Evolutionary conservation across 257 asterid genomes (phyloP).

Genomic region (Solanum virginianum): DNA sequence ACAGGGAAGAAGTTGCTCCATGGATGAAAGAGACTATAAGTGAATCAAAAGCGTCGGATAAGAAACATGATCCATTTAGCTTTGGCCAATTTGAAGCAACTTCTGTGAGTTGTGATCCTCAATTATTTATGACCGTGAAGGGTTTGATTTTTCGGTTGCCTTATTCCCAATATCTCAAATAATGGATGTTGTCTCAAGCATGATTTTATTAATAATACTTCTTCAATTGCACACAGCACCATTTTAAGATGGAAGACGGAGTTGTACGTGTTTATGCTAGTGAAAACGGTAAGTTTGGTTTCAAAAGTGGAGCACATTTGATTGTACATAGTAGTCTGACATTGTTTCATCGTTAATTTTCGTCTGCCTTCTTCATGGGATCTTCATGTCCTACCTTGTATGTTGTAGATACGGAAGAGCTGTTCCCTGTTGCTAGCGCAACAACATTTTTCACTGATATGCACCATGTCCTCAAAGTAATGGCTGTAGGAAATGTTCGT

Average conservation of each 20-base stretch:
- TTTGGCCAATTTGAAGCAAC: conserved; percentile 67
- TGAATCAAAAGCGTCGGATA: conserved; percentile 21
- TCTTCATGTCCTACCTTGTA: neutral
- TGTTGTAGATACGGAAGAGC: conserved; percentile 55
- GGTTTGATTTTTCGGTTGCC: neutral
- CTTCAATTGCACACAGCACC: conserved; percentile 40
- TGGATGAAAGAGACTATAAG: conserved; percentile 35
- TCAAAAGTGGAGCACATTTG: neutral
- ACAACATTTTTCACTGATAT: conserved; percentile 81
- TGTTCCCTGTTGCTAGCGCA: conserved; percentile 73
- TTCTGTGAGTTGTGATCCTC: conserved; percentile 43
- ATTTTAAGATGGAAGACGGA: conserved; percentile 82
- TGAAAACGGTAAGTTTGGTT: conserved; percentile 43
- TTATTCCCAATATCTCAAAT: neutral
- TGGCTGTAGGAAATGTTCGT: conserved; percentile 76
- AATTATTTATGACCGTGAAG: neutral
- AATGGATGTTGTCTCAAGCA: neutral
- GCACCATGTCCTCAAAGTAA: conserved; percentile 74
- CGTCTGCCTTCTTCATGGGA: neutral
- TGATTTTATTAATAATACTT: conserved; percentile 12
- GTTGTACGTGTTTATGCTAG: conserved; percentile 74
- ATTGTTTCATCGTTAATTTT: neutral
- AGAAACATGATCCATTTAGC: conserved; percentile 39
- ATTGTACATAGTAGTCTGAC: neutral
- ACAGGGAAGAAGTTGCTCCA: conserved; percentile 64